Evolutionary conservation across 257 asterid genomes (phyloP), one percentile per base, ranked within the genome.

Genomic region (Solanum lycopersicoides): DNA sequence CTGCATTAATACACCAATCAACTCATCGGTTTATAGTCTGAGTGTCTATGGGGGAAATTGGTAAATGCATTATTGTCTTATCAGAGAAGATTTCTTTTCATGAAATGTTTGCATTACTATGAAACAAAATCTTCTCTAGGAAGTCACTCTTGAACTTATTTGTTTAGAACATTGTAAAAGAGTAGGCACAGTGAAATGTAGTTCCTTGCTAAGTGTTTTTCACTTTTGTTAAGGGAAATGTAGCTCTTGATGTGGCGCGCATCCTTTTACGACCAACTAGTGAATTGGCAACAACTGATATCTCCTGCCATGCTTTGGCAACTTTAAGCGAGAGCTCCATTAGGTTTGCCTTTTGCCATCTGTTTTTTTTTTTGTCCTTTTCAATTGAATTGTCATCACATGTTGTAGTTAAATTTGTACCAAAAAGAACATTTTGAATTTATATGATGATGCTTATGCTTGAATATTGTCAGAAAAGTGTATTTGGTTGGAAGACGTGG

Each of bases 401-500:
- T 82, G 68, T 50, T 50, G 69, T 18, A 77, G 35, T 37, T 45
- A 20, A 39, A 20, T 73, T 37, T 73, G 82, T 73, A 20, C 50
- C 82, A 5, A 10, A 34, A 18, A 34, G 32, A 18, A 0, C 15
- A 25, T 77, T 30, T 44, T 79, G 37, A 28, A 39, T 15, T 47
- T 44, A 18, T 32, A 50, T 34, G 47, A 63, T 28, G 80, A 18
- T 37, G 35, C 68, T 83, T 80, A 44, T 75, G 56, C 53, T 86
- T 84, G 85, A 85, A 59, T 56, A 30, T 86, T 82, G 87, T 88
- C 90, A 97, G 99, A 94, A 97, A 93, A 91, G 98, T 97, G 47
- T 97, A 91, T 93, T 89, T 97, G 92, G 98, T 97, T 87, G 99
- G 99, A 89, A 93, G 99, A 89, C 98, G 99, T 77, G 99, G 99